phyloP scores from a whole-genome alignment of 1,139 yeast genomes.

The Yamadazyma kanchanaburiensis region DNA sequence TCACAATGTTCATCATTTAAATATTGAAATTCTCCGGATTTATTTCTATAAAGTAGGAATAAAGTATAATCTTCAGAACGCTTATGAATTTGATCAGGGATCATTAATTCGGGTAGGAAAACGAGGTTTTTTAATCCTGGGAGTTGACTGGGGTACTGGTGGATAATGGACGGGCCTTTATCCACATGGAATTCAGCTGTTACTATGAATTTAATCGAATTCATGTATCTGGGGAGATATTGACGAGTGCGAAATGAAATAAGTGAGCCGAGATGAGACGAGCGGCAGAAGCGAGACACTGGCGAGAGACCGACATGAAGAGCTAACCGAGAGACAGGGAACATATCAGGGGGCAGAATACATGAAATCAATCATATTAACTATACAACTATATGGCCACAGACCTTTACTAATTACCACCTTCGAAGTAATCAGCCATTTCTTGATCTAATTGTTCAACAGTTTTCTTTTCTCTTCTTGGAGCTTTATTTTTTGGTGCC shows the following conservation, averaged over 20 bases:
- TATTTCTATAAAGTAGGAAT: constrained; percentile 46
- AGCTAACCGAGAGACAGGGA: no score
- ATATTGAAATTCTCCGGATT: constrained; percentile 39
- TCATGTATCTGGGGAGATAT: constrained; percentile 7
- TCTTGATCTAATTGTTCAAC: constrained; percentile 90
- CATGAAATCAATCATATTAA: no score
- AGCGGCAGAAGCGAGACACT: background rate
- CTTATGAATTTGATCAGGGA: constrained; percentile 62
- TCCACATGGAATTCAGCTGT: constrained; percentile 60
- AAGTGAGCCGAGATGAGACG: background rate
- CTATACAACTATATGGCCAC: no score
- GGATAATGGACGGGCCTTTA: constrained; percentile 49
- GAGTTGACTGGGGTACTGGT: constrained; percentile 46
- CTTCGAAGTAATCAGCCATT: constrained; percentile 83
- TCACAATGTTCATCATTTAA: constrained; percentile 33
- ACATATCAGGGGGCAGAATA: no score
- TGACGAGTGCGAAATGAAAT: constrained; percentile 1
- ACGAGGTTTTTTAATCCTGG: constrained; percentile 42
- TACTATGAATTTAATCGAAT: constrained; percentile 42
- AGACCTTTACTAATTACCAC: no score
- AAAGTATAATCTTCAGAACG: constrained; percentile 60
- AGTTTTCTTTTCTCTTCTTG: constrained; percentile 63
- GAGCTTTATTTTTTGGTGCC: constrained; percentile 27
- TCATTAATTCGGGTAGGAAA: constrained; percentile 55
- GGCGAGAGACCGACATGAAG: no score